Evolutionary conservation across 352 stramenopile species (phyloP), one percentile per base, ranked within the genome.

Genomic region (Blastocystis sp.): DNA sequence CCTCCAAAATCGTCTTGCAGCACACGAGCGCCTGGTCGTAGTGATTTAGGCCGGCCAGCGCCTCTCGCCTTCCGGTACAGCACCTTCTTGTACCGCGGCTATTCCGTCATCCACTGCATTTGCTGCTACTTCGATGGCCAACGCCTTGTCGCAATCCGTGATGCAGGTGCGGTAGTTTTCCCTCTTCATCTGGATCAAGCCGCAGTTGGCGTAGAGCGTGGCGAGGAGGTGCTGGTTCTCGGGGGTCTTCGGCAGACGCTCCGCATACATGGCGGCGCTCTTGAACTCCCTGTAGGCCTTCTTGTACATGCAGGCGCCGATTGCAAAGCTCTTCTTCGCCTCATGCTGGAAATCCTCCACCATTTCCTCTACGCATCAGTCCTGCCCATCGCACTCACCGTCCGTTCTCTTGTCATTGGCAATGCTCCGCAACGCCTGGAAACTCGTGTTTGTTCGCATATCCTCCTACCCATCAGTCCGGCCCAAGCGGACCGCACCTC

Each of bases 261-360:
- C 67, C 23, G 23, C 23, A 43, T 77, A 77, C 14, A 61, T 59
- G 38, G 41, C 41, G 14, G 67, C 67, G 5, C 52, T 77, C 67
- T 77, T 77, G 41, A 77, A 77, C 43, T 77, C 28, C n/a, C 19
- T 11, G 23, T 77, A 77, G 19, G 67, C 67, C 67, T 77, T 77
- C 43, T 56, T 77, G 28, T 77, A 77, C 67, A 77, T 77, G 23
- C 23, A 40, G 5, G 17, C 52, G 0, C 67, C 67, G 28, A 61
- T 77, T 0, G 67, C 67, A 60, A 77, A 77, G 28, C 67, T 77
- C 38, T 61, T 56, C 48, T 77, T 77, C 67, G 67, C 67, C 48
- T 77, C 67, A 3, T 77, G 67, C 48, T 77, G 67, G 67, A 62
- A 77, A 60, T 77, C 67, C 28, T 77, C 67, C 21, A 77, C 67